Percentiles rank a stretch among this genome's conserved stretches.
phyloP scores from a whole-genome alignment of 2,329 filamentous ascomycete genomes.

The Apiospora phragmitis region DNA sequence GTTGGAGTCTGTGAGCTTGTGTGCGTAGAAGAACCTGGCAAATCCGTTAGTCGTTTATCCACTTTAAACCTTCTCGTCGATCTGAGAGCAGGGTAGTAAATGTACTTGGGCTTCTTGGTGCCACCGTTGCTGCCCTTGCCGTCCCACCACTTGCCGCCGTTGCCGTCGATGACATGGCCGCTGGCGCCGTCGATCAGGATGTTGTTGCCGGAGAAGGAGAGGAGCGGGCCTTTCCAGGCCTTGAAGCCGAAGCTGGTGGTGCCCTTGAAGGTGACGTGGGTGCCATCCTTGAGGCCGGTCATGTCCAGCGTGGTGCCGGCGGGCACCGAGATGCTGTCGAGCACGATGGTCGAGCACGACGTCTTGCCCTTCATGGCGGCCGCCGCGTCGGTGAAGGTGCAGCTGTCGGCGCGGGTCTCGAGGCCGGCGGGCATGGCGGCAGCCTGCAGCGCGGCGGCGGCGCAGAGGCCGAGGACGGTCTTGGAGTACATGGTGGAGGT shows the following conservation, averaged over 20 bases:
- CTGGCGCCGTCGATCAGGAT: conserved; percentile 54
- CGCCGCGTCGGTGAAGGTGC: conserved; percentile 56
- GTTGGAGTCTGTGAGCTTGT: conserved; percentile 49
- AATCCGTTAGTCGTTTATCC: not conserved
- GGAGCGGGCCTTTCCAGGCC: conserved; percentile 65
- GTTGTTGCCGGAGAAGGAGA: conserved; percentile 58
- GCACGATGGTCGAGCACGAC: conserved; percentile 54
- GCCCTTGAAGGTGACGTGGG: conserved; percentile 49
- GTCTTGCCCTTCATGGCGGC: conserved; percentile 48
- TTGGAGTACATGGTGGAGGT: conserved; percentile 3
- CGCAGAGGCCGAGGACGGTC: conserved; percentile 7
- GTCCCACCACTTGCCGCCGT: conserved; percentile 63
- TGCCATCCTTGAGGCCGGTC: conserved; percentile 50
- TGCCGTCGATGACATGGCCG: conserved; percentile 56
- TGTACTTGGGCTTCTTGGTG: conserved; percentile 53
- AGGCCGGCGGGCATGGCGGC: conserved; percentile 6
- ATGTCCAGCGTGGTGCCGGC: conserved; percentile 60
- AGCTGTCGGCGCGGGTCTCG: conserved; percentile 26
- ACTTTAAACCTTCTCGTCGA: not conserved
- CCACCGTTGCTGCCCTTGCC: conserved; percentile 59
- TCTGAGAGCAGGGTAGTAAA: too few relatives aligned
- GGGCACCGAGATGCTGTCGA: conserved; percentile 56
- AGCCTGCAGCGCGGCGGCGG: not conserved
- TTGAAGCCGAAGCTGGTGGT: conserved; percentile 67
- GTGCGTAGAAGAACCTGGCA: conserved; percentile 61